These are phyloP conservation scores for Ambrosiella xylebori DNA, from an alignment of 2,329 filamentous ascomycete species.

Conservation along the genomic window DNA sequence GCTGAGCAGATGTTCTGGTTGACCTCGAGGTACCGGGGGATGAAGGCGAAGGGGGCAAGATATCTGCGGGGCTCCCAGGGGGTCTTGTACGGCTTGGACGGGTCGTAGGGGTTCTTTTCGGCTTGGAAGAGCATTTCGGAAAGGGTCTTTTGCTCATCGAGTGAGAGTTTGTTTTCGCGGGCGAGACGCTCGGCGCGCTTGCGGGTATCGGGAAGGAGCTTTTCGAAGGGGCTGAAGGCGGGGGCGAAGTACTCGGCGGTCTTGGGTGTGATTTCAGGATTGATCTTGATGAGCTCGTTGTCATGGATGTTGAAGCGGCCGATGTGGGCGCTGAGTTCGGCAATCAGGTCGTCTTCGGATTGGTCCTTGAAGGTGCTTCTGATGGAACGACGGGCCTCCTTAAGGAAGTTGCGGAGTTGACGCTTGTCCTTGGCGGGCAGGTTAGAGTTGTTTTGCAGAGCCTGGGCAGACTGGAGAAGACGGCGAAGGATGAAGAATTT, in stretches of 20 bases:
- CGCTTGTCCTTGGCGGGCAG: conserved; percentile 58
- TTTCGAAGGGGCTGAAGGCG: conserved; percentile 11
- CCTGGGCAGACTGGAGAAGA: conserved; percentile 40
- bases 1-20: conserved; percentile 95
- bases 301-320: conserved; percentile 26
- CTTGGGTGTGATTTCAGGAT: conserved; percentile 10
- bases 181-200: conserved; percentile 21
- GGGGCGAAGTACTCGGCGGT: conserved; percentile 7
- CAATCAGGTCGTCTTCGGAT: conserved; percentile 31
- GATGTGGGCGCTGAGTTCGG: conserved; percentile 36
- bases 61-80: conserved; percentile 77
- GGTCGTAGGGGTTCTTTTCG: conserved; percentile 60
- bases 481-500: conserved; percentile 25
- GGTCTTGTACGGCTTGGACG: conserved; percentile 67
- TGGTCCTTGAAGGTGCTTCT: conserved; percentile 20
- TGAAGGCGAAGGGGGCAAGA: conserved; percentile 87
- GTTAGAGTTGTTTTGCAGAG: conserved; percentile 29
- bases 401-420: conserved; percentile 55
- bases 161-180: conserved; percentile 21
- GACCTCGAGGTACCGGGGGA: conserved; percentile 89
- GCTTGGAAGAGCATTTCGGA: conserved; percentile 42
- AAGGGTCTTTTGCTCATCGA: conserved; percentile 36
- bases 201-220: conserved; percentile 12
- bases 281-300: conserved; percentile 12
- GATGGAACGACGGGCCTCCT: conserved; percentile 45